Evolutionary conservation across 495 filamentous ascomycete genomes (phyloP), one percentile per base, ranked within the genome.

Genomic region (Aspergillus biplanus): DNA sequence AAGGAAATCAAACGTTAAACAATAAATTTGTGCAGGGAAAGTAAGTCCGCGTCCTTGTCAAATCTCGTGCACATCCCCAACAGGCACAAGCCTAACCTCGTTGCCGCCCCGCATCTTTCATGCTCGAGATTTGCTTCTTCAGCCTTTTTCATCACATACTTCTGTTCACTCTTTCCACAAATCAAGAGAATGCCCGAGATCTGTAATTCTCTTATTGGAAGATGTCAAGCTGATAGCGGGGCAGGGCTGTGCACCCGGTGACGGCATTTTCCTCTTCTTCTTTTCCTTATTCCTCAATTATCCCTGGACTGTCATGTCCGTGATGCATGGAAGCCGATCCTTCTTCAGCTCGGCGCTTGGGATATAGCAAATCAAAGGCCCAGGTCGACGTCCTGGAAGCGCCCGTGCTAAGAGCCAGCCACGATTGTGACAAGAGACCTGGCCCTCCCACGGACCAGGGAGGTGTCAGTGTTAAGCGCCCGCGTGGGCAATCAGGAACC

Each of bases 391-490:
- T 50, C 21, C 27, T 57, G 27, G 32, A 65, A 56, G 63, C 63
- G 63, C 63, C 49, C 58, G 37, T 47, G 39, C 33, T 65, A 55
- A 56, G 33, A 15, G 5, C 34, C 39, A 61, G 58, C 46, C 58
- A 61, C 59, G 27, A 47, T 33, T 61, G 58, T 58, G 64, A 54
- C 44, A 18, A 21, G 42, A 47, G 44, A 39, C 55, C 44, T 61
- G 63, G 60, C 57, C 63, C 53, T 58, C 60, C 63, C 55, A 33
- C 53, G 33, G 58, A 50, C 42, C 65, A 60, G 58, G 52, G 57
- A 65, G 62, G 33, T 44, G 60, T 64, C 54, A 47, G 52, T 12
- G 47, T 68, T 70, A 72, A 70, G 64, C 70, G 70, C 70, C 67
- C 56, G 54, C 61, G 57, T 56, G 31, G 48, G 56, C 54, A 64